These are phyloP conservation scores for Rubia tinctorum DNA, from an alignment of 305 asterid species.

Conservation along the genomic window DNA sequence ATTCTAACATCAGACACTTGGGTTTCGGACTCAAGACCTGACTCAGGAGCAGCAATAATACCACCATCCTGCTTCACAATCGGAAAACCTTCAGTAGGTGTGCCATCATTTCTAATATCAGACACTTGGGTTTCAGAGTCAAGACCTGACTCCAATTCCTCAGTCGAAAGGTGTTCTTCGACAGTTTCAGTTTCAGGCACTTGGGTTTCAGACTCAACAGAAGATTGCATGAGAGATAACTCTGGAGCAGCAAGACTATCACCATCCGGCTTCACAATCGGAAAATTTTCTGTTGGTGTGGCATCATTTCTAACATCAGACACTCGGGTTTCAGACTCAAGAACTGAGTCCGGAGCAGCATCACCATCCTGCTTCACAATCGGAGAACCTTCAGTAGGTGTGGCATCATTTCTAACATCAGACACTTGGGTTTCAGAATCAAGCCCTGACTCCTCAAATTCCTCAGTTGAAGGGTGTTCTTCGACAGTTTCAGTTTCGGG, in stretches of 20 bases:
- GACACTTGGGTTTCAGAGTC: slow-evolving; percentile 27
- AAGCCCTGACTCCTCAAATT: slow-evolving; percentile 3
- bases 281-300: slow-evolving; percentile 21
- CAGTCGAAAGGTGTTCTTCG: neutral
- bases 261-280: slow-evolving; percentile 23
- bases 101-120: slow-evolving; percentile 18
- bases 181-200: neutral
- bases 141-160: slow-evolving; percentile 1
- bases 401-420: too few species aligned
- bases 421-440: slow-evolving; percentile 27
- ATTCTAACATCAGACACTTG: neutral
- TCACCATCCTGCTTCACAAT: neutral
- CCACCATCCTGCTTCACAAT: neutral
- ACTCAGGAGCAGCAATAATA: neutral
- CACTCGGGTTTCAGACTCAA: neutral
- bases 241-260: slow-evolving; percentile 26
- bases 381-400: slow-evolving; percentile 7
- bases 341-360: neutral
- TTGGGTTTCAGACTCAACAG: slow-evolving; percentile 25
- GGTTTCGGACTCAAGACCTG: neutral
- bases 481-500: slow-evolving; percentile 9
- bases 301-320: neutral
- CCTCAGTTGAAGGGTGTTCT: neutral
- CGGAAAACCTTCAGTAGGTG: slow-evolving; percentile 3
- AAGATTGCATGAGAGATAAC: slow-evolving; percentile 23